Base-by-base conservation (phyloP, 2,329 filamentous ascomycete genomes). In the Alternaria alternata region DNA sequence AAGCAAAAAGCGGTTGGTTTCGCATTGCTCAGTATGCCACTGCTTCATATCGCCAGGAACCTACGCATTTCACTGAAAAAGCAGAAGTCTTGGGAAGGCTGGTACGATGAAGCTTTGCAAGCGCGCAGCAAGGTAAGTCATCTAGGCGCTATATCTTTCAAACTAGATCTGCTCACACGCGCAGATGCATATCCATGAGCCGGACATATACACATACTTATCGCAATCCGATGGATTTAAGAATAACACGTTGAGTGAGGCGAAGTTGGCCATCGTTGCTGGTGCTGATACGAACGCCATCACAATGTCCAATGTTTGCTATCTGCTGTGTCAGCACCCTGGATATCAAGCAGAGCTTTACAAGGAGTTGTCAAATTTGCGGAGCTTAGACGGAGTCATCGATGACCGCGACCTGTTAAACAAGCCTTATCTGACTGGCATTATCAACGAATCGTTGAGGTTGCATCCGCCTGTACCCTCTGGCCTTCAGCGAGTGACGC, bases 291-390 rank as follows among this genome's bases (percentile, higher is more conserved):
- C 83, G 0, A 85, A 83, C 14, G 81, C 78, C 48, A 81, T 84
- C 54, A 79, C 84, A 4, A 79, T 87, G 63, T 79, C 79, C 14
- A 85, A 86, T 61, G 81, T 81, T 44, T 79, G 86, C 71, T 84
- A 81, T 66, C 78, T 81, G 54, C 77, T 88, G 0, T 73, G 86
- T 39, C 76, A 44, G 75, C 84, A 66, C 44, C 66, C 82, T 80
- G 0, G 32, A 51, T 16, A 66, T 28, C 63, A 68, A 51, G 32
- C 44, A 3, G 51, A 56, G 28, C 57, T 68, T 9, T 55, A 59
- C n/a, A n/a, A 58, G 16, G 65, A 68, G 36, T n/a, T 66, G 7
- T 26, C 36, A 3, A 24, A 11, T 16, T 39, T 66, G n/a, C 63
- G 47, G 9, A 30, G 28, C 36, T 22, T 42, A 12, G 34, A 16